Conservation (phyloP, 192 early-diverging fungal genomes). For the Allomyces arbusculus region DNA sequence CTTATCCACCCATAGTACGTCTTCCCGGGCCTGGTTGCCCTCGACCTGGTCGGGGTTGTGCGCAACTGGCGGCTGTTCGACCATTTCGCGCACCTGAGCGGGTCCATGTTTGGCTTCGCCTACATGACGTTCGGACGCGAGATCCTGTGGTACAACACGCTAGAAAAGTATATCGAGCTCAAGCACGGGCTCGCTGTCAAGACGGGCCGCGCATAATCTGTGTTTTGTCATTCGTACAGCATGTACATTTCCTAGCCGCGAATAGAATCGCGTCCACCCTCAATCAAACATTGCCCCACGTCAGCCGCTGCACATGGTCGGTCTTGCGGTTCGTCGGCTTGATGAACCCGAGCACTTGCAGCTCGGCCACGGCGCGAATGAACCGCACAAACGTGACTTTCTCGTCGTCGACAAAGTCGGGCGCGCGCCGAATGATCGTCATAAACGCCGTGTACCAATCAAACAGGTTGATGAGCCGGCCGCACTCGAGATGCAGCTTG, state of each 20-base stretch:
- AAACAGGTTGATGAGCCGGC: slow-evolving; percentile 79
- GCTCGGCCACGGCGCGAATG: slow-evolving; percentile 56
- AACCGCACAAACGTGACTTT: slow-evolving; percentile 38
- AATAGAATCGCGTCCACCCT: background rate
- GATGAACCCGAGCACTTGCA: slow-evolving; percentile 79
- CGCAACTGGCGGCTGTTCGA: slow-evolving; percentile 52
- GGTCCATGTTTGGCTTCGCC: slow-evolving; percentile 33
- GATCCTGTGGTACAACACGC: background rate
- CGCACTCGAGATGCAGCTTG: slow-evolving; percentile 75
- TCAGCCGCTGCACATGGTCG: slow-evolving; percentile 75
- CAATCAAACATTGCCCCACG: slow-evolving; percentile 37
- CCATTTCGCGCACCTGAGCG: slow-evolving; percentile 53
- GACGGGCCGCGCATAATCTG: background rate
- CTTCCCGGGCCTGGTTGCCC: slow-evolving; percentile 41
- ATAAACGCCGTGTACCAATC: slow-evolving; percentile 80
- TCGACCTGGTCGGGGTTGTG: slow-evolving; percentile 54
- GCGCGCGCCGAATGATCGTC: slow-evolving; percentile 38
- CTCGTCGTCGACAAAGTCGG: slow-evolving; percentile 11
- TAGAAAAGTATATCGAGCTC: background rate
- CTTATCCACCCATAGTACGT: slow-evolving; percentile 11
- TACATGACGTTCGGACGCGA: slow-evolving; percentile 28
- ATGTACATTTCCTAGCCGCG: background rate
- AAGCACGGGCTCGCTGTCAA: background rate
- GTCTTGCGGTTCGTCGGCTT: slow-evolving; percentile 74
- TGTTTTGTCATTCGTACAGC: background rate